Base-by-base conservation (phyloP, 352 stramenopile genomes). In the Phytophthora fragariaefolia region DNA sequence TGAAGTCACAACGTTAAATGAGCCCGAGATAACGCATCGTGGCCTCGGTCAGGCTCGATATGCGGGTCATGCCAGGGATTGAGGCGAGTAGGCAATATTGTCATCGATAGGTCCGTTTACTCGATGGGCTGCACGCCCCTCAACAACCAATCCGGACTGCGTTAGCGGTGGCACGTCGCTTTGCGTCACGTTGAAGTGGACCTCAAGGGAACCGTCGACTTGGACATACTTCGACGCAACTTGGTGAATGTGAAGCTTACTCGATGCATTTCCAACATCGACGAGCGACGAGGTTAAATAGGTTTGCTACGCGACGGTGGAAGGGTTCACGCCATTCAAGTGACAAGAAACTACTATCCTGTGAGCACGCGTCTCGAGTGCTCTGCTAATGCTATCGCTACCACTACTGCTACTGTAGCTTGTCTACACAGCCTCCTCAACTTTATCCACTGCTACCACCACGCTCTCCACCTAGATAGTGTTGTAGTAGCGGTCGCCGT, bases 401-500 rank as follows among this genome's bases (percentile, higher is more conserved):
- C 45, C 58, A 50, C 50, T 65, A 59, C 52, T 65, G 28, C 27
- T 27, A 50, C 50, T 65, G 54, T 46, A 60, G 28, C 27, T 27
- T 48, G 17, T 43, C 27, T 48, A 48, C 42, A 27, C 17, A 26
- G 1, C 0, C 18, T 4, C 42, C n/a, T 48, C 45, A 36, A 10
- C 27, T 48, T 42, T 12, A 34, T 7, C 17, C 18, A 6, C 15
- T 54, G 17, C 24, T 38, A 8, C 47, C 28, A 42, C 34, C 34
- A 13, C 15, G 32, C 12, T 2, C 67, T 61, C 74, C 53, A 88
- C 74, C n/a, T n/a, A n/a, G n/a, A n/a, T n/a, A 15, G 82, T 91
- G 80, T 91, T 91, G 69, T 84, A 98, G 77, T 97, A 99, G 49
- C 94, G 82, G 76, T 98, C 96, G 18, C 95, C 95, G 70, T 98